Conservation (phyloP, 2,329 filamentous ascomycete genomes). For the Tolypocladium ophioglossoides region DNA sequence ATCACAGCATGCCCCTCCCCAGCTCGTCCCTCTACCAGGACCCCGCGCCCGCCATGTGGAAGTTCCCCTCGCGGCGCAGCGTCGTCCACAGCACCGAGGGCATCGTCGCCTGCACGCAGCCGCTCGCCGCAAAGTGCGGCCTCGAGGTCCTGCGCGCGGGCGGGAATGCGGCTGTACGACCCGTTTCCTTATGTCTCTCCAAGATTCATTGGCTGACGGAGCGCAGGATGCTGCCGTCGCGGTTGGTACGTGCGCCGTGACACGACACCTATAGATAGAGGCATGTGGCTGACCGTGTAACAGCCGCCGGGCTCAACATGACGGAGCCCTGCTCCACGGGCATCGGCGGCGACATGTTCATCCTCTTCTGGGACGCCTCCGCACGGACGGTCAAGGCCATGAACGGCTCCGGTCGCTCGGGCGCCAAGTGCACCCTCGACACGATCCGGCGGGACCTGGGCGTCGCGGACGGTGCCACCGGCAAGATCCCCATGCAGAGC, state of each 20-base stretch:
- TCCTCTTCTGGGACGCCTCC: slow-evolving; percentile 79
- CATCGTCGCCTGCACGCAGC: slow-evolving; percentile 84
- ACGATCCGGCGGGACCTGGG: slow-evolving; percentile 59
- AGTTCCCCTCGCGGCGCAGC: slow-evolving; percentile 72
- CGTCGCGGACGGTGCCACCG: slow-evolving; percentile 43
- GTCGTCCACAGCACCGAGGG: slow-evolving; percentile 89
- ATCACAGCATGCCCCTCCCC: slow-evolving; percentile 32
- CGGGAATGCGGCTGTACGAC: slow-evolving; percentile 79
- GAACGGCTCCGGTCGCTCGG: slow-evolving; percentile 87
- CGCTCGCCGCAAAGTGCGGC: slow-evolving; percentile 79
- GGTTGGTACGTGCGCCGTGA: slow-evolving; percentile 44
- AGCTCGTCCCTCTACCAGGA: slow-evolving; percentile 36
- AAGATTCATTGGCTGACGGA: neutral
- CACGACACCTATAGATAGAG: too few species aligned
- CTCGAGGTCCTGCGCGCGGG: slow-evolving; percentile 75
- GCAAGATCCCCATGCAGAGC: slow-evolving; percentile 61
- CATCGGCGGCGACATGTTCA: slow-evolving; percentile 96
- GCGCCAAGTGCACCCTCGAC: slow-evolving; percentile 57
- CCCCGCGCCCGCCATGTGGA: slow-evolving; percentile 39
- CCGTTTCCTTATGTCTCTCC: too few species aligned
- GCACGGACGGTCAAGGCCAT: slow-evolving; percentile 73
- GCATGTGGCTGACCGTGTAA: neutral
- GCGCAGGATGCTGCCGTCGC: slow-evolving; percentile 87
- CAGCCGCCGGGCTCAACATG: slow-evolving; percentile 83
- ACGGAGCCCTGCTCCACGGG: slow-evolving; percentile 90